These are phyloP conservation scores for Candida jianshihensis DNA, from an alignment of 805 yeast species.

Conservation along the genomic window DNA sequence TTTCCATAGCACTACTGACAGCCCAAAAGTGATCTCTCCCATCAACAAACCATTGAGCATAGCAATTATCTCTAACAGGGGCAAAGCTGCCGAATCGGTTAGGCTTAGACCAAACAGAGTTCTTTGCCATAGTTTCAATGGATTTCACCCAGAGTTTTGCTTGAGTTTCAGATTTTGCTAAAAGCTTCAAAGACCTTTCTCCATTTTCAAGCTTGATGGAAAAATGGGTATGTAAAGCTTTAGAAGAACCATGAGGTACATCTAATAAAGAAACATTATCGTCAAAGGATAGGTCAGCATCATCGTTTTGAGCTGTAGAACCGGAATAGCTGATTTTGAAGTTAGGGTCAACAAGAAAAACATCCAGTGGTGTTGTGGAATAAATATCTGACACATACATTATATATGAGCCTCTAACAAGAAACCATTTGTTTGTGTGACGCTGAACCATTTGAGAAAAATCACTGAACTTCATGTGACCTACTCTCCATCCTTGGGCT, in stretches of 20 bases:
- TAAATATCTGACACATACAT: conserved; percentile 80
- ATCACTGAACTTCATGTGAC: conserved; percentile 76
- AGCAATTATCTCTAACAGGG: conserved; percentile 77
- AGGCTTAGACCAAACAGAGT: conserved; percentile 63
- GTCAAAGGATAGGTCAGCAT: conserved; percentile 24
- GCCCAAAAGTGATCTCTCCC: conserved; percentile 97
- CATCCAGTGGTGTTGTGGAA: conserved; percentile 85
- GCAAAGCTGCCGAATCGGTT: conserved; percentile 89
- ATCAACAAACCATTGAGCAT: conserved; percentile 96
- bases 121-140: conserved; percentile 57
- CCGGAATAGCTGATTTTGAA: conserved; percentile 52
- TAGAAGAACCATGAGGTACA: conserved; percentile 9
- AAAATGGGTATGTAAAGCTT: conserved; percentile 41
- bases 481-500: conserved; percentile 93
- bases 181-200: conserved; percentile 70
- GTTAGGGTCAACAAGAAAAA: conserved; percentile 77
- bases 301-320: conserved; percentile 29
- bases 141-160: conserved; percentile 72
- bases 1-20: conserved; percentile 79
- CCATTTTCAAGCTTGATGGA: conserved; percentile 58
- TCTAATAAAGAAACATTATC: conserved; percentile 23
- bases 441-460: conserved; percentile 82
- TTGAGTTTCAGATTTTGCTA: conserved; percentile 59
- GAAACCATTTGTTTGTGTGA: conserved; percentile 88
- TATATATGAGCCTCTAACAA: conserved; percentile 78